These are phyloP conservation scores for Leccinum truebloodii DNA, from an alignment of 768 basidiomycete species.

Conservation along the genomic window DNA sequence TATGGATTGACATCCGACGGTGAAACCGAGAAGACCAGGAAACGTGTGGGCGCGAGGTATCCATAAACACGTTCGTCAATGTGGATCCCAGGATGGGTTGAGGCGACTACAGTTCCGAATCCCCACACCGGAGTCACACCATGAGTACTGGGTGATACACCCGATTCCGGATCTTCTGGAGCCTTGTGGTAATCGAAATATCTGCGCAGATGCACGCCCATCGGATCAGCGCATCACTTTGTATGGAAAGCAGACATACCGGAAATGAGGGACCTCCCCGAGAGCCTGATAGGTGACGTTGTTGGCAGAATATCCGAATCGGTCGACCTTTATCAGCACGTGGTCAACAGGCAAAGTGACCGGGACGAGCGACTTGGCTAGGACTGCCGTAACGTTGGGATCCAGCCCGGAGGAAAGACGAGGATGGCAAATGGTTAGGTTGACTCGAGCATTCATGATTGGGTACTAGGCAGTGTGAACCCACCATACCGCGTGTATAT, in stretches of 20 bases:
- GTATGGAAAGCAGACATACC: slow-evolving; percentile 23
- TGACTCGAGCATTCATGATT: slow-evolving; percentile 18
- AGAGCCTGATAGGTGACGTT: slow-evolving; percentile 69
- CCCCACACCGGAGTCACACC: slow-evolving; percentile 75
- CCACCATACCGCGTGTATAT: background rate
- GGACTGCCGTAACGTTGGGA: slow-evolving; percentile 26
- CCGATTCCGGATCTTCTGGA: slow-evolving; percentile 37
- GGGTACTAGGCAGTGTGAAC: background rate
- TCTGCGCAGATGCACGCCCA: slow-evolving; percentile 38
- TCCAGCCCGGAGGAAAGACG: slow-evolving; percentile 37
- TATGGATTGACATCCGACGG: slow-evolving; percentile 50
- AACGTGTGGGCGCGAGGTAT: slow-evolving; percentile 56
- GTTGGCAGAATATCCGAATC: slow-evolving; percentile 72
- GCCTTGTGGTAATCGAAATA: slow-evolving; percentile 68
- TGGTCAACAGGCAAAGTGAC: slow-evolving; percentile 40
- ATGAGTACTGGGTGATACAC: slow-evolving; percentile 49
- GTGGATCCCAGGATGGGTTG: slow-evolving; percentile 48
- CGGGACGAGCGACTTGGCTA: slow-evolving; percentile 28
- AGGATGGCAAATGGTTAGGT: slow-evolving; percentile 42
- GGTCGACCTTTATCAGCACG: slow-evolving; percentile 57
- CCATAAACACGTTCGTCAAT: slow-evolving; percentile 66
- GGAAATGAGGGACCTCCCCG: slow-evolving; percentile 43
- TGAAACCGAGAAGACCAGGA: slow-evolving; percentile 55
- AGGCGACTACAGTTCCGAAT: slow-evolving; percentile 57
- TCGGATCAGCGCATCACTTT: background rate